Evolutionary conservation across 345 rosid species (phyloP), one percentile per base, ranked within the genome.

Genomic region (Rhodamnia argentea): DNA sequence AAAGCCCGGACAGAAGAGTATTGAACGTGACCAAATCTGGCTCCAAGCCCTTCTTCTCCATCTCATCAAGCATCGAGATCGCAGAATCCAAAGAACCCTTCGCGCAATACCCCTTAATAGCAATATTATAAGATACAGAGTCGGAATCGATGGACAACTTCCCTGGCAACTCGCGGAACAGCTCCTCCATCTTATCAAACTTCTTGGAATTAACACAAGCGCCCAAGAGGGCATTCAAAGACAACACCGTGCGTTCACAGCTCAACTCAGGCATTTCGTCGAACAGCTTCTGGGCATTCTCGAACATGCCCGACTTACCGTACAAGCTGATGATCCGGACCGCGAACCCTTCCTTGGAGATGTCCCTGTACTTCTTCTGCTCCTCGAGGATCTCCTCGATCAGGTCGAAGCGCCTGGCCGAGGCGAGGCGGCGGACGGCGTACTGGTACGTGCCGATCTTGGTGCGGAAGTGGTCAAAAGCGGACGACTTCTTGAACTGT

Each of bases 271-370:
- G 91, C 96, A 95, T 94, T 94, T 94, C 95, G 84, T 94, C 96
- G 92, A 96, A 94, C 96, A 94, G 84, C 85, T 92, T 92, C 88
- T 88, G 91, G 8, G 96, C 98, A 54, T 93, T 84, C 59, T 95
- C 94, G 60, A 87, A 89, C 98, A 96, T 93, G 52, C 94, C 95
- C 1, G 91, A 91, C 24, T 78, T 85, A 2, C 97, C 97, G 20
- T 93, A 94, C 2, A 94, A 85, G 7, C 27, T 23, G 15, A 96
- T 92, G 42, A 95, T 82, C 84, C 94, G 91, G 15, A 92, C 90
- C 5, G 90, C 86, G 84, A 96, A 96, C 32, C 92, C 92, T 84
- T 95, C 97, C 83, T 90, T 89, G 27, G 93, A 86, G 70, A 93
- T 90, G 89, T 94, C 91, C 14, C 85, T 83, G 87, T 90, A 96